Conservation (phyloP, 2,329 filamentous ascomycete genomes). For the Chaetothyriales sp. region DNA sequence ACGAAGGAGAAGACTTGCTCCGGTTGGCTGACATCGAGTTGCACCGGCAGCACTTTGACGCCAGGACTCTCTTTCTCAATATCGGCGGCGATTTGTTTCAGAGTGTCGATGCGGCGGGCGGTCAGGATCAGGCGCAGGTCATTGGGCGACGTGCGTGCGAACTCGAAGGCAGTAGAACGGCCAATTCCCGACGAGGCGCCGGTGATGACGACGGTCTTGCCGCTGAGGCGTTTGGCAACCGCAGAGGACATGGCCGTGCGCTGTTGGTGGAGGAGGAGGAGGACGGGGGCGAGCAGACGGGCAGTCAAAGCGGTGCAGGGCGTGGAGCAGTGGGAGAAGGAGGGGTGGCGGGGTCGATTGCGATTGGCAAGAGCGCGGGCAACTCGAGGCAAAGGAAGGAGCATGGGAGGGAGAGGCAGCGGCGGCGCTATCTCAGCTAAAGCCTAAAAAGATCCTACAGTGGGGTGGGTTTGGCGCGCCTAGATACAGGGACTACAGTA, state of each 20-base stretch:
- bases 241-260: slow-evolving; percentile 46
- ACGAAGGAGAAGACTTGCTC: slow-evolving; percentile 64
- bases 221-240: slow-evolving; percentile 67
- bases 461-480: not conserved
- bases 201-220: slow-evolving; percentile 86
- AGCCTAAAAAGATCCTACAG: not conserved
- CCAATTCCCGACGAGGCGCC: slow-evolving; percentile 92
- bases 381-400: not conserved
- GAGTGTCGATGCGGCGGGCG: slow-evolving; percentile 66
- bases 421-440: not conserved
- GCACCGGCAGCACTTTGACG: slow-evolving; percentile 67
- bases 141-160: slow-evolving; percentile 69
- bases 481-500: not conserved
- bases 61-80: slow-evolving; percentile 64
- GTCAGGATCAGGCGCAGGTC: slow-evolving; percentile 75
- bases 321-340: not conserved
- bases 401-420: not conserved
- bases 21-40: slow-evolving; percentile 73
- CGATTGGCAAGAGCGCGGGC: not conserved
- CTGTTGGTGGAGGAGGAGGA: not conserved
- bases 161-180: slow-evolving; percentile 59
- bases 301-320: not conserved
- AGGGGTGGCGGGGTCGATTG: not conserved
- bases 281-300: not conserved
- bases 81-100: slow-evolving; percentile 62